These are phyloP conservation scores for Cenchrus americanus DNA, from an alignment of 176 grass and related monocot genomes.

Conservation along the genomic window DNA sequence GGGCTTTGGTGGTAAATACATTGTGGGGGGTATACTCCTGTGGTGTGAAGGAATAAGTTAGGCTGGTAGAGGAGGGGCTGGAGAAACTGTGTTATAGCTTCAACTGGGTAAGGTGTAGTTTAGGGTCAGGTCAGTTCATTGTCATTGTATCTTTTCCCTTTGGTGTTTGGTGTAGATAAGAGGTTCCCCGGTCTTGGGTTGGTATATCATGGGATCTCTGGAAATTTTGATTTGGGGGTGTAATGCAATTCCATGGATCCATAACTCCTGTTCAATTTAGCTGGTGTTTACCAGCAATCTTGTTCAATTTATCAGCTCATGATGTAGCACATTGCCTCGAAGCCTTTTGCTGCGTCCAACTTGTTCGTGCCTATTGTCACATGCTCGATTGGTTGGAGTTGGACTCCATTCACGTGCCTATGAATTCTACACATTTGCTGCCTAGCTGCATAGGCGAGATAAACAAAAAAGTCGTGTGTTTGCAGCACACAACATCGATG, in stretches of 20 bases:
- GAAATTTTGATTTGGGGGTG: conserved; percentile 35
- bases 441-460: neutral
- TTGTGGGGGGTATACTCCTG: conserved; percentile 75
- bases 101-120: conserved; percentile 23
- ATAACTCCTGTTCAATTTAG: neutral
- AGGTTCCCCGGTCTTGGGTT: neutral
- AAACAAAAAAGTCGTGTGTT: neutral
- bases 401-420: too few species aligned
- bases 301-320: conserved; percentile 1
- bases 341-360: neutral
- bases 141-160: neutral
- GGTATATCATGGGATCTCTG: conserved; percentile 37
- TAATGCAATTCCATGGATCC: conserved; percentile 42
- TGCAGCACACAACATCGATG: neutral
- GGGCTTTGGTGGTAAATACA: conserved; percentile 57
- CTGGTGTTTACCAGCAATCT: conserved; percentile 1
- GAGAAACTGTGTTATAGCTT: conserved; percentile 58
- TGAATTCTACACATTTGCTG: neutral
- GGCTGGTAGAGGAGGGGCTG: conserved; percentile 20
- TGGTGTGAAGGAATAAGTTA: conserved; percentile 71
- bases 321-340: neutral
- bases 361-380: neutral
- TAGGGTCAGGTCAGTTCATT: conserved; percentile 6
- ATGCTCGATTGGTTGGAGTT: neutral
- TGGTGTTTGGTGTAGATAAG: conserved; percentile 47